A percentile compares a stretch with the other conserved stretches of the same genome.
phyloP scores from a whole-genome alignment of 2,329 filamentous ascomycete genomes.

The Penicillium concentricum region DNA sequence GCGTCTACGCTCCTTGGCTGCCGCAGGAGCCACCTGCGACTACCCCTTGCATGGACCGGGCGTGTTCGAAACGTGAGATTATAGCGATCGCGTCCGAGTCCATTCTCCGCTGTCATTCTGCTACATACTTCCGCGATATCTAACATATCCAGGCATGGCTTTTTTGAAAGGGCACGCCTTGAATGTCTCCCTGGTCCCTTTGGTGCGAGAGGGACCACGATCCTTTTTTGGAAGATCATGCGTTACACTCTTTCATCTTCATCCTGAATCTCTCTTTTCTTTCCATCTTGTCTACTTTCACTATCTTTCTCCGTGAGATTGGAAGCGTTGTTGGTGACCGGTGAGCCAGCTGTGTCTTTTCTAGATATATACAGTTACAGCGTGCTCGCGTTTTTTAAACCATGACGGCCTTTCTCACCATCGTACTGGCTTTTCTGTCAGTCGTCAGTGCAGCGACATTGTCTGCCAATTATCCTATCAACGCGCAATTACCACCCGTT shows the following conservation, averaged over 20 bases:
- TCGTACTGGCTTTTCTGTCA: constrained; percentile 28
- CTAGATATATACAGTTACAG: constrained; percentile 11
- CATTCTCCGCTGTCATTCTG: constrained; percentile 30
- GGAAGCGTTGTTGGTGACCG: constrained; percentile 5
- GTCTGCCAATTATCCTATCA: constrained; percentile 67
- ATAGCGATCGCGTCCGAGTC: constrained; percentile 21
- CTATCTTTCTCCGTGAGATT: constrained; percentile 3
- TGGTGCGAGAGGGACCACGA: constrained; percentile 25
- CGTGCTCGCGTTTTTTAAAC: constrained; percentile 18
- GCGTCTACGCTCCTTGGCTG: constrained; percentile 22
- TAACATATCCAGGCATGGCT: constrained; percentile 43
- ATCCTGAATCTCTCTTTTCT: constrained; percentile 12
- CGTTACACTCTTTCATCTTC: constrained; percentile 19
- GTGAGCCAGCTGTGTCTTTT: constrained; percentile 16
- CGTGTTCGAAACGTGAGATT: constrained; percentile 33
- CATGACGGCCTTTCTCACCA: constrained; percentile 30
- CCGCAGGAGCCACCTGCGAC: constrained; percentile 11
- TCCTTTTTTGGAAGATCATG: constrained; percentile 23
- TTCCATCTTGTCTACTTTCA: constrained; percentile 10
- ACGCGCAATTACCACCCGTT: constrained; percentile 78
- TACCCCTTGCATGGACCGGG: constrained; percentile 36
- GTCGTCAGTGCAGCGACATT: constrained; percentile 36
- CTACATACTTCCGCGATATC: constrained; percentile 39
- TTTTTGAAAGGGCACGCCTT: constrained; percentile 33
- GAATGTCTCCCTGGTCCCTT: constrained; percentile 36